These are phyloP conservation scores for Hylodesmum podocarpum DNA, from an alignment of 306 rosid species.

Conservation along the genomic window DNA sequence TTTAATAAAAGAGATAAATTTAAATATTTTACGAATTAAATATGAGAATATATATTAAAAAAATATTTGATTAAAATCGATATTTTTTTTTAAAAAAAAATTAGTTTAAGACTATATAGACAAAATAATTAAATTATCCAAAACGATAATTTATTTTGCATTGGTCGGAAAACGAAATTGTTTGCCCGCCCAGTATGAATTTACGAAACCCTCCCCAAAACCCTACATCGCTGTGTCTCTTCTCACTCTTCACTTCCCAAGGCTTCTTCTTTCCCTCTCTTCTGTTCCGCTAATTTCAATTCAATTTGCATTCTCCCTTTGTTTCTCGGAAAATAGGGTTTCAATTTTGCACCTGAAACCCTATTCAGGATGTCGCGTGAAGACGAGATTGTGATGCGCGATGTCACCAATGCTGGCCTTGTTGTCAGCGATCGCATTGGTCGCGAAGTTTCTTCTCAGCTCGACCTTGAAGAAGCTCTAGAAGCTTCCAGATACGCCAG, in stretches of 20 bases:
- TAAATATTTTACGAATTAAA: too few relatives aligned
- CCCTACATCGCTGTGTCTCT: slow-evolving; percentile 39
- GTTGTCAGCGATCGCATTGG: slow-evolving; percentile 87
- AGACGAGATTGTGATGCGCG: slow-evolving; percentile 79
- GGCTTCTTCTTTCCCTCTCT: neutral
- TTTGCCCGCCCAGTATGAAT: slow-evolving; percentile 63
- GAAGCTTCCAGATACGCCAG: slow-evolving; percentile 92
- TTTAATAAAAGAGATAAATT: too few relatives aligned
- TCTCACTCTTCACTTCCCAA: neutral
- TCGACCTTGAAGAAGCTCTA: slow-evolving; percentile 91
- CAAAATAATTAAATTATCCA: too few relatives aligned
- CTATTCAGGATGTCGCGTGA: slow-evolving; percentile 68
- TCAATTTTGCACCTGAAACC: neutral
- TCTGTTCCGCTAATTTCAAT: slow-evolving; percentile 9
- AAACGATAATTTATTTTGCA: neutral
- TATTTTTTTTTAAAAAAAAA: too few relatives aligned
- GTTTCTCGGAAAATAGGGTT: slow-evolving; percentile 21
- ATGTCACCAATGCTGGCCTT: slow-evolving; percentile 78
- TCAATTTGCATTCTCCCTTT: slow-evolving; percentile 16
- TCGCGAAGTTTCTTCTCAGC: slow-evolving; percentile 79
- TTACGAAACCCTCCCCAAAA: slow-evolving; percentile 57
- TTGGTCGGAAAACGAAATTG: neutral
- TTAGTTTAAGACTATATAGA: too few relatives aligned
- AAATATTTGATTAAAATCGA: too few relatives aligned
- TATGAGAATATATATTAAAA: too few relatives aligned